A percentile compares a stretch with the other conserved stretches of the same genome.
phyloP scores from a whole-genome alignment of 148 eudicot genomes.

The Agrostemma githago region DNA sequence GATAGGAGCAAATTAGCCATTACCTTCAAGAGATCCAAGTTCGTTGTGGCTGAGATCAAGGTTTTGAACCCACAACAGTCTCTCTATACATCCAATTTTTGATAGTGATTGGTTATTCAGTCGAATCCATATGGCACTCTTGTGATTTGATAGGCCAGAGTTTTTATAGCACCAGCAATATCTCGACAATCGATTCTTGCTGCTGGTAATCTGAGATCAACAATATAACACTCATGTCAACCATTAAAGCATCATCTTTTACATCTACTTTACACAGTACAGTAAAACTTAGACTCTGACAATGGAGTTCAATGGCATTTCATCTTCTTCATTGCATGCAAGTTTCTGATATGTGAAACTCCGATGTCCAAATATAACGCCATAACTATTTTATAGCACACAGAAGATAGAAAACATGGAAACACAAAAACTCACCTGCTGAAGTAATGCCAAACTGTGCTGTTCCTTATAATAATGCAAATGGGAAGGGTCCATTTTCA shows the following conservation, averaged over 20 bases:
- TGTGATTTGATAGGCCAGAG: slow-evolving; percentile 20
- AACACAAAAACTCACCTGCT: slow-evolving; percentile 42
- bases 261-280: no score
- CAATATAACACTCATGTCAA: slow-evolving; percentile 2
- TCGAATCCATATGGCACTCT: slow-evolving; percentile 35
- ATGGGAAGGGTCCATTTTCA: slow-evolving; percentile 62
- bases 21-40: slow-evolving; percentile 71
- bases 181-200: slow-evolving; percentile 43
- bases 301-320: neutral
- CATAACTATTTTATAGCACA: neutral
- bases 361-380: neutral
- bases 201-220: slow-evolving; percentile 46
- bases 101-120: slow-evolving; percentile 57
- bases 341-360: neutral
- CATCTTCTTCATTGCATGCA: neutral
- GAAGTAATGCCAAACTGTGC: slow-evolving; percentile 55
- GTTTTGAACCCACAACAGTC: slow-evolving; percentile 72
- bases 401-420: neutral
- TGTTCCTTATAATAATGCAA: slow-evolving; percentile 68
- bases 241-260: no score
- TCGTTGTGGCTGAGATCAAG: slow-evolving; percentile 81
- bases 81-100: slow-evolving; percentile 48
- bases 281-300: no score
- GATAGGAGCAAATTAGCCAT: no score
- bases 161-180: slow-evolving; percentile 41